phyloP scores from a whole-genome alignment of 768 basidiomycete species.

The Scleroderma bovista region DNA sequence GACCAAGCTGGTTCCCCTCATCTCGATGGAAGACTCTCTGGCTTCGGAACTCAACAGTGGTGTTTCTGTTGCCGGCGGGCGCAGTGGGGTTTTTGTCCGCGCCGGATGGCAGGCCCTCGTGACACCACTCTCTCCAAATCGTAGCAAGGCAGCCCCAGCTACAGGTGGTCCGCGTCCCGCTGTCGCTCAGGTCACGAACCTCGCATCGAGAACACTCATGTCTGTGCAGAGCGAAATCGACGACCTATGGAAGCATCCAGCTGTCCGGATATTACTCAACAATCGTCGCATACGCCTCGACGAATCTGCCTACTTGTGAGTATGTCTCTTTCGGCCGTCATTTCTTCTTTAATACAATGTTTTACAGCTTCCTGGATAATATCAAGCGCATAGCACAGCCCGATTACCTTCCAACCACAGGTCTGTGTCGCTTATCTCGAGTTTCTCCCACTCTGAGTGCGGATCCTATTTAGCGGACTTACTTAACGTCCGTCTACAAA shows the following conservation, averaged over 20 bases:
- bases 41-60: conserved; percentile 66
- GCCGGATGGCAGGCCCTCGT: conserved; percentile 67
- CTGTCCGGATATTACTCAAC: conserved; percentile 51
- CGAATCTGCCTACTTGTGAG: conserved; percentile 74
- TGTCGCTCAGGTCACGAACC: conserved; percentile 40
- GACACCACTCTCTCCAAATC: conserved; percentile 36
- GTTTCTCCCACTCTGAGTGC: neutral
- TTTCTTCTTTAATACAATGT: conserved; percentile 1
- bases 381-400: conserved; percentile 60
- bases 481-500: conserved; percentile 74
- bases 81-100: conserved; percentile 61
- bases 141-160: conserved; percentile 35
- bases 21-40: conserved; percentile 61
- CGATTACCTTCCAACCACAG: conserved; percentile 68
- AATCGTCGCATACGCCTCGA: conserved; percentile 60
- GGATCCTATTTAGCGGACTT: conserved; percentile 54
- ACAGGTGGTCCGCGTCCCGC: conserved; percentile 26
- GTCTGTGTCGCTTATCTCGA: conserved; percentile 27
- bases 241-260: conserved; percentile 66
- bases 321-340: conserved; percentile 2
- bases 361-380: conserved; percentile 58
- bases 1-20: conserved; percentile 52
- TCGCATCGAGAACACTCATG: conserved; percentile 53
- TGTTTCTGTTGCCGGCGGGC: conserved; percentile 53
- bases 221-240: conserved; percentile 47